Conservation (phyloP, 2,329 filamentous ascomycete genomes). For the Diaporthe humulicola region DNA sequence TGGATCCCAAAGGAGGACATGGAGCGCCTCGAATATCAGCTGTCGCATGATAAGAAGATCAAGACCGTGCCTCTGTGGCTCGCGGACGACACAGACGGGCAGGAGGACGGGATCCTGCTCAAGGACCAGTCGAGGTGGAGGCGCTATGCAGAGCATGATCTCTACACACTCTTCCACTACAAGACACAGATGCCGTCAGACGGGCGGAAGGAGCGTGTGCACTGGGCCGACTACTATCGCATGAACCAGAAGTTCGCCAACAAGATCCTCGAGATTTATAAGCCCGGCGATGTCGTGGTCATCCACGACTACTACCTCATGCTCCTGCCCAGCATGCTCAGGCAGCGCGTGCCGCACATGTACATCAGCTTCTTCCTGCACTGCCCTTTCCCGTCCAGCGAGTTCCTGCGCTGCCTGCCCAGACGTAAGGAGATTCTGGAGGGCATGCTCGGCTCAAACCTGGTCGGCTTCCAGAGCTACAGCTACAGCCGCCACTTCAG, state of each 20-base stretch:
- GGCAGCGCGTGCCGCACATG: slow-evolving; percentile 87
- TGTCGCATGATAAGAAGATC: slow-evolving; percentile 80
- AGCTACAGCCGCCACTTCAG: slow-evolving; percentile 96
- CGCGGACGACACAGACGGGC: slow-evolving; percentile 78
- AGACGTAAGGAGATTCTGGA: slow-evolving; percentile 91
- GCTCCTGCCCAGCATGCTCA: slow-evolving; percentile 87
- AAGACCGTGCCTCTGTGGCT: slow-evolving; percentile 92
- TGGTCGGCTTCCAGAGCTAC: slow-evolving; percentile 95
- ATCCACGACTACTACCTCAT: slow-evolving; percentile 96
- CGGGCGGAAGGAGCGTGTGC: slow-evolving; percentile 82
- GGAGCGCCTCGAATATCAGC: slow-evolving; percentile 78
- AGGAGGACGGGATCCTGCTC: slow-evolving; percentile 77
- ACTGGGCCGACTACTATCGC: slow-evolving; percentile 93
- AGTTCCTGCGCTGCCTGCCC: slow-evolving; percentile 91
- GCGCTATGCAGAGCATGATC: slow-evolving; percentile 88
- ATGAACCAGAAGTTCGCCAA: slow-evolving; percentile 95
- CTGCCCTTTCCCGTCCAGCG: slow-evolving; percentile 94
- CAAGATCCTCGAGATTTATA: slow-evolving; percentile 88
- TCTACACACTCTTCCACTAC: slow-evolving; percentile 96
- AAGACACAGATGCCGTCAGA: slow-evolving; percentile 93
- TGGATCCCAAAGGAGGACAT: slow-evolving; percentile 80
- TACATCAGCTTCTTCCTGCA: slow-evolving; percentile 97
- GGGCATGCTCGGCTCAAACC: slow-evolving; percentile 89
- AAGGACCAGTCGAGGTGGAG: slow-evolving; percentile 90
- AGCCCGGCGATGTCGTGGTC: slow-evolving; percentile 91